Percentiles rank a stretch among this genome's conserved stretches.
Evolutionary conservation across 1,284 basidiomycete species (phyloP).

Genomic region (Stygiomarasmius scandens): DNA sequence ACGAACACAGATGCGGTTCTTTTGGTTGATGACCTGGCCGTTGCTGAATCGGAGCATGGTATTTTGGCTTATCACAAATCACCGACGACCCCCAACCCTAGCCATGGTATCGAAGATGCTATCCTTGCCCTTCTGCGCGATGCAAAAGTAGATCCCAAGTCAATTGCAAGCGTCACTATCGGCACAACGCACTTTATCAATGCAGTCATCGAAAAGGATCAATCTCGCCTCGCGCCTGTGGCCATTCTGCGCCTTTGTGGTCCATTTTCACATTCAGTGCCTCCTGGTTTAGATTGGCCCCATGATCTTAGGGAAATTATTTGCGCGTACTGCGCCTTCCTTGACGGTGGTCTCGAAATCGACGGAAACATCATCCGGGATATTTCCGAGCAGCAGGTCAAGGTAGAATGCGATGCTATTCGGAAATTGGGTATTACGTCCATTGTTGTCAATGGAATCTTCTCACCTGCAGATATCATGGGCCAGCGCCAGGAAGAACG

Average conservation of each 20-base stretch:
- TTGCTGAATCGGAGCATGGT: slow-evolving; percentile 20
- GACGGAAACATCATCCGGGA: slow-evolving; percentile 50
- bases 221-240: slow-evolving; percentile 48
- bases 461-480: slow-evolving; percentile 48
- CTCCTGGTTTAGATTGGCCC: slow-evolving; percentile 42
- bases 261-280: slow-evolving; percentile 44
- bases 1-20: slow-evolving; percentile 43
- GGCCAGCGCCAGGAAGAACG: slow-evolving; percentile 46
- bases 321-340: slow-evolving; percentile 24
- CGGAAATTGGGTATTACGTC: slow-evolving; percentile 39
- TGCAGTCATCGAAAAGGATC: slow-evolving; percentile 54
- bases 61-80: slow-evolving; percentile 37
- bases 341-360: slow-evolving; percentile 51
- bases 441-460: slow-evolving; percentile 53
- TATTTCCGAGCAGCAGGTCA: slow-evolving; percentile 42
- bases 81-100: slow-evolving; percentile 38
- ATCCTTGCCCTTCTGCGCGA: slow-evolving; percentile 31
- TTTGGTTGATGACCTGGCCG: slow-evolving; percentile 26
- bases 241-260: slow-evolving; percentile 57
- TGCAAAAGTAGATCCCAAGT: slow-evolving; percentile 20
- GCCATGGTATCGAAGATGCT: slow-evolving; percentile 36
- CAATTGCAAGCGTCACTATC: slow-evolving; percentile 35
- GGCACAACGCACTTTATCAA: slow-evolving; percentile 53
- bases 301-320: slow-evolving; percentile 30
- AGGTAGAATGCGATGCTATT: slow-evolving; percentile 41